These are phyloP conservation scores for Periconia macrospinosa DNA, from an alignment of 2,329 filamentous ascomycete species.

Conservation along the genomic window DNA sequence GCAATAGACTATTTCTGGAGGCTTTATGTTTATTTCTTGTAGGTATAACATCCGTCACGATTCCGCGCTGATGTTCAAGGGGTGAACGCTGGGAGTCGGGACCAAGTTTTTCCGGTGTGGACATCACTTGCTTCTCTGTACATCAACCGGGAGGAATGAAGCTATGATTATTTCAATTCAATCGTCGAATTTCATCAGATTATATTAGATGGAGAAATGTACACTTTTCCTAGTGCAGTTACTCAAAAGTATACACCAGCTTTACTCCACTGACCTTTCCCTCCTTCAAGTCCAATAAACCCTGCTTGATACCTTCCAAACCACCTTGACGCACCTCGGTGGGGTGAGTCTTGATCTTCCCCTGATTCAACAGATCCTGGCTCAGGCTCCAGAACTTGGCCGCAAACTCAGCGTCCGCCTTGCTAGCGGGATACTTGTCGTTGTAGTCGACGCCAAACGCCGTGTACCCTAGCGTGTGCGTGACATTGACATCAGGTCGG, in stretches of 20 bases:
- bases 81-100: too few relatives aligned
- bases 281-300: conserved; percentile 34
- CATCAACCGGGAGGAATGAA: too few relatives aligned
- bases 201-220: neutral
- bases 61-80: too few relatives aligned
- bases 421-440: conserved; percentile 26
- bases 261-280: conserved; percentile 39
- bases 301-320: conserved; percentile 32
- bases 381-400: conserved; percentile 26
- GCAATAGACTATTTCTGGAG: too few relatives aligned
- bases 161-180: too few relatives aligned
- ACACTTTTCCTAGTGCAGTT: neutral
- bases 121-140: too few relatives aligned
- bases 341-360: conserved; percentile 39
- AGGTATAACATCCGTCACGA: too few relatives aligned
- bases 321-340: conserved; percentile 28
- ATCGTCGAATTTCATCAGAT: too few relatives aligned
- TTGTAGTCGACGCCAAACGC: conserved; percentile 43
- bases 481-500: conserved; percentile 48
- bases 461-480: conserved; percentile 48
- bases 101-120: too few relatives aligned
- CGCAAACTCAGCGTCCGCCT: conserved; percentile 32
- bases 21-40: too few relatives aligned
- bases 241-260: conserved; percentile 31
- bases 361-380: conserved; percentile 26